phyloP scores from a whole-genome alignment of 2,329 filamentous ascomycete species.

The Fusarium transvaalense region DNA sequence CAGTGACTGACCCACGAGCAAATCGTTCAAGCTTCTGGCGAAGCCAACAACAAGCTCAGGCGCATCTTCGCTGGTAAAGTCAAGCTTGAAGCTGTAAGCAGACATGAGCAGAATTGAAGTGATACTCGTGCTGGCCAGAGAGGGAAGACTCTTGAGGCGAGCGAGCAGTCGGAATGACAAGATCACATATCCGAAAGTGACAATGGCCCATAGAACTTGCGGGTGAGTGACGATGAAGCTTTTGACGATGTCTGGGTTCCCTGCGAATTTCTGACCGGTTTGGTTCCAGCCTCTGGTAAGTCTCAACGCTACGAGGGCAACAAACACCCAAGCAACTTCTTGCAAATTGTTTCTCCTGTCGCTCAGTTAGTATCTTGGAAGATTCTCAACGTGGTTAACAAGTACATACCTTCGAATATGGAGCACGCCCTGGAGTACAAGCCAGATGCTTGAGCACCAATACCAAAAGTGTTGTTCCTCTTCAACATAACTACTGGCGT shows the following conservation, averaged over 20 bases:
- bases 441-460: conserved; percentile 82
- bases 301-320: conserved; percentile 72
- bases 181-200: conserved; percentile 76
- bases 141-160: conserved; percentile 58
- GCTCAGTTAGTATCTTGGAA: conserved; percentile 14
- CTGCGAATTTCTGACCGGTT: conserved; percentile 94
- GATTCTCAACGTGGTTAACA: too few relatives aligned
- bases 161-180: conserved; percentile 62
- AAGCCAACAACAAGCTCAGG: conserved; percentile 78
- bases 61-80: conserved; percentile 88
- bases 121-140: conserved; percentile 56
- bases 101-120: conserved; percentile 60
- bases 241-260: conserved; percentile 88
- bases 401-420: conserved; percentile 56
- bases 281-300: conserved; percentile 90
- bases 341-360: conserved; percentile 47
- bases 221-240: conserved; percentile 74
- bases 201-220: conserved; percentile 78
- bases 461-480: conserved; percentile 99
- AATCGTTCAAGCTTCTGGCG: conserved; percentile 55
- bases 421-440: conserved; percentile 65
- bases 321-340: conserved; percentile 51
- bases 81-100: conserved; percentile 87
- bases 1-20: conserved; percentile 60
- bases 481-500: conserved; percentile 96